Evolutionary conservation across 164 flowering plant species (phyloP), one percentile per base, ranked within the genome.

Genomic region (Liriodendron chinense): DNA sequence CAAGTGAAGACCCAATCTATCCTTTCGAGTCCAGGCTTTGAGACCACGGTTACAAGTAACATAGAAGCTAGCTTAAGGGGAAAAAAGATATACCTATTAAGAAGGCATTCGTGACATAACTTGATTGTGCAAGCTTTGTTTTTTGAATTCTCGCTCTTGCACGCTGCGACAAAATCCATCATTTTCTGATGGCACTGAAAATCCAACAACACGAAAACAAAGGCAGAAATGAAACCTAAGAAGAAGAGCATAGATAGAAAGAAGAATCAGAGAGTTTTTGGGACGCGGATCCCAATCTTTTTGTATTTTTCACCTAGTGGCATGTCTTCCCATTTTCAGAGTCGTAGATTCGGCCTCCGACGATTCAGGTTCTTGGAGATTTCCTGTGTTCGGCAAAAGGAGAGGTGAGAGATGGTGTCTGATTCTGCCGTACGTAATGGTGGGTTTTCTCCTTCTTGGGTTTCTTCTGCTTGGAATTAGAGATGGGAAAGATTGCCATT

Each of bases 131-230:
- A 94, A 18, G 64, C 82, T 81, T 86, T 89, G 21, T 68, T 61
- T 57, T 57, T 14, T 20, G 62, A 57, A 0, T 61, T 47, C 71
- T 23, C 49, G 65, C 80, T 85, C 83, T 77, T 90, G 81, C 97
- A 94, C 0, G 82, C 47, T 0, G 92, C 94, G 1, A 69, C 47
- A 43, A 86, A 84, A 74, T 89, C 90, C 84, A 25, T 82, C 0
- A 92, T 94, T 71, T 91, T 94, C 80, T 94, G 97, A 21, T 97
- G 93, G 78, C 98, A 92, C 98, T 94, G 21, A 77, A 34, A 34
- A 34, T 34, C 43, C 43, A 34, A 34, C 43, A 34, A 34, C 43
- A 34, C 43, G 43, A 34, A 34, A 34, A 34, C 43, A 34, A 4
- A 7, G 43, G 43, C 3, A 6, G 43, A 34, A 7, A 34, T 34